These are phyloP conservation scores for Cronartium quercuum DNA, from an alignment of 1,284 basidiomycete genomes.

Conservation along the genomic window DNA sequence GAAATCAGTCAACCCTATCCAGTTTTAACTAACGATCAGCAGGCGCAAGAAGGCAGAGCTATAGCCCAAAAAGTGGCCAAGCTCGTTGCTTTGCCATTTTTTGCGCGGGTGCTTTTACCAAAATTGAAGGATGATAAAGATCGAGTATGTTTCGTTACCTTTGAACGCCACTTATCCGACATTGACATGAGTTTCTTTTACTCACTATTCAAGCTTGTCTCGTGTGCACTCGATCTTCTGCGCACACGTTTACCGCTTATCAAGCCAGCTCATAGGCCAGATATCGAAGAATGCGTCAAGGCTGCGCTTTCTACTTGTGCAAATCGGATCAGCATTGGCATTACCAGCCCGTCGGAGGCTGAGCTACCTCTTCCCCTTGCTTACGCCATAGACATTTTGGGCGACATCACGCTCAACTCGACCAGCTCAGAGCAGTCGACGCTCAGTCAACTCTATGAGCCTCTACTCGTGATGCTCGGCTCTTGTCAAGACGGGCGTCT, in stretches of 20 bases:
- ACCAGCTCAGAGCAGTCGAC: constrained; percentile 25
- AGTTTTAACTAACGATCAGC: constrained; percentile 1
- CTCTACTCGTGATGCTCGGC: constrained; percentile 5
- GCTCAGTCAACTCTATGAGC: constrained; percentile 28
- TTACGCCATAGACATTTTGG: constrained; percentile 24
- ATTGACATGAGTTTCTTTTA: not conserved
- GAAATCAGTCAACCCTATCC: constrained; percentile 23
- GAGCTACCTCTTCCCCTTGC: constrained; percentile 4
- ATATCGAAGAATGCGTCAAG: constrained; percentile 26
- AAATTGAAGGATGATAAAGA: constrained; percentile 23
- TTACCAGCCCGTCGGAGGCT: not conserved
- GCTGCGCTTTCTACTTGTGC: constrained; percentile 19
- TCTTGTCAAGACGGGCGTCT: not conserved
- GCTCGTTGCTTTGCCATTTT: constrained; percentile 33
- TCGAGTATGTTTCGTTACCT: not conserved
- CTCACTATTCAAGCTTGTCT: constrained; percentile 8
- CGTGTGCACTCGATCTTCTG: constrained; percentile 24
- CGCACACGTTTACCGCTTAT: constrained; percentile 22
- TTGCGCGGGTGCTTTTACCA: constrained; percentile 16
- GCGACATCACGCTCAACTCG: constrained; percentile 12
- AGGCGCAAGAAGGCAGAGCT: constrained; percentile 1
- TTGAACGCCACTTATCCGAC: not conserved
- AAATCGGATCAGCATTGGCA: constrained; percentile 12
- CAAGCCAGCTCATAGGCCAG: constrained; percentile 20
- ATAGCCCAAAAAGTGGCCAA: constrained; percentile 30